Evolutionary conservation across 306 rosid genomes (phyloP).

Genomic region (Acacia melanoxylon): DNA sequence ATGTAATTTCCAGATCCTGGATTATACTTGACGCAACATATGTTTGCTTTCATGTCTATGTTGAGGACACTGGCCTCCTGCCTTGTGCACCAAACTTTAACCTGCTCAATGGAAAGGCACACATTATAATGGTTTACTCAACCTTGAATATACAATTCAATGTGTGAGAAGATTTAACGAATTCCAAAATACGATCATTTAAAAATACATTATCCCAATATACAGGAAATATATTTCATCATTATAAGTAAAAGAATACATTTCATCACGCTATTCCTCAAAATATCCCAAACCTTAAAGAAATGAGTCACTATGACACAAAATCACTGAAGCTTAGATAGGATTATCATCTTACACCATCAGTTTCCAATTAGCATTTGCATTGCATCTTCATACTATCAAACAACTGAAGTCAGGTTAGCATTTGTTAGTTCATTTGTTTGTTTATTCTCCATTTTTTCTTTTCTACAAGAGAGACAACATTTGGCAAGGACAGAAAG

Average conservation of each 20-base stretch:
- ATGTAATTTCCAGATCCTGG: constrained; percentile 92
- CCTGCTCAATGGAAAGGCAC: constrained; percentile 54
- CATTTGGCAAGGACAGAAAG: constrained; percentile 6
- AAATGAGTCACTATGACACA: neutral
- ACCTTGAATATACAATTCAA: constrained; percentile 12
- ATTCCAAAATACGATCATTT: constrained; percentile 17
- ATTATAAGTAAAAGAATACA: constrained; percentile 1
- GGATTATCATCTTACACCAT: neutral
- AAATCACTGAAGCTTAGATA: constrained; percentile 3
- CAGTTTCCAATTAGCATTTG: neutral
- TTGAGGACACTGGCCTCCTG: constrained; percentile 90
- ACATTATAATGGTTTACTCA: constrained; percentile 19
- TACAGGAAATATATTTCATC: constrained; percentile 13
- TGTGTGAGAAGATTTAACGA: neutral
- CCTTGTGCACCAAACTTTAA: constrained; percentile 92
- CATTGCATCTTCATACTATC: constrained; percentile 3
- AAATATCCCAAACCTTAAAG: neutral
- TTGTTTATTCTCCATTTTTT: neutral
- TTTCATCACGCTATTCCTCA: neutral
- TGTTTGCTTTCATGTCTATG: constrained; percentile 99
- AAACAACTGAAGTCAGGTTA: neutral
- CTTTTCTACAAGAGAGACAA: neutral
- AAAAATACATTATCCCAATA: neutral
- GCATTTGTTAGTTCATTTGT: neutral
- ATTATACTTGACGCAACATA: constrained; percentile 94